Percentiles rank a stretch among this genome's conserved stretches.
phyloP scores from a whole-genome alignment of 371 early-diverging fungal genomes.

The Mucor lusitanicus region DNA sequence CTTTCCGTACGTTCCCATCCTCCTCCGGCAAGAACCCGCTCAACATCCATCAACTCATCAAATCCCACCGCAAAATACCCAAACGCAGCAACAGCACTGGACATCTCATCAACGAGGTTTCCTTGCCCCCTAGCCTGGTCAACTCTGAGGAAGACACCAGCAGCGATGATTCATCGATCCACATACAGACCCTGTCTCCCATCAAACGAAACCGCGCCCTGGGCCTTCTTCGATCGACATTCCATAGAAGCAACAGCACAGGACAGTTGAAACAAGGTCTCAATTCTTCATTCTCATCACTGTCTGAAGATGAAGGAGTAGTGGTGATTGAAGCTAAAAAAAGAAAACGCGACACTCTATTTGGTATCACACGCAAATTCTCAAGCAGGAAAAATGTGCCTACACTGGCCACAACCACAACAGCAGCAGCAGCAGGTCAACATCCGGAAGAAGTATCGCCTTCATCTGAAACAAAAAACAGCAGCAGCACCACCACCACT shows the following conservation, averaged over 20 bases:
- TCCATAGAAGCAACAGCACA: slow-evolving; percentile 7
- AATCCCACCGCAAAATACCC: slow-evolving; percentile 1
- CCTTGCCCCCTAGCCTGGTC: slow-evolving; percentile 1
- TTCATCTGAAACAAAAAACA: background rate
- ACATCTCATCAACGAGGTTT: background rate
- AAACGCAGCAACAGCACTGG: background rate
- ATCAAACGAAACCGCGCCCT: slow-evolving; percentile 6
- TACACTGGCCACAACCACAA: background rate
- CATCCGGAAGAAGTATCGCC: background rate
- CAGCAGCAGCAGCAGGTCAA: background rate
- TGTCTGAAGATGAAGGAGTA: background rate
- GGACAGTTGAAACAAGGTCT: background rate
- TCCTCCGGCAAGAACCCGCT: background rate
- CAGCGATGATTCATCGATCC: background rate
- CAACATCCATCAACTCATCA: slow-evolving; percentile 8
- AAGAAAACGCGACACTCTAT: slow-evolving; percentile 15
- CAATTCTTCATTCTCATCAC: background rate
- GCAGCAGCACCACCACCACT: no score
- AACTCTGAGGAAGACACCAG: background rate
- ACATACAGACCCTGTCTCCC: background rate
- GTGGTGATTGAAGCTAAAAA: background rate
- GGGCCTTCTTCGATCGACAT: slow-evolving; percentile 10
- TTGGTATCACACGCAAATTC: slow-evolving; percentile 17
- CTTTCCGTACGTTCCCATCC: slow-evolving; percentile 6
- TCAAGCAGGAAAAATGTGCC: slow-evolving; percentile 1